A percentile compares a stretch with the other conserved stretches of the same genome.
phyloP scores from a whole-genome alignment of 192 early-diverging fungal species.

The Backusella australiensis region DNA sequence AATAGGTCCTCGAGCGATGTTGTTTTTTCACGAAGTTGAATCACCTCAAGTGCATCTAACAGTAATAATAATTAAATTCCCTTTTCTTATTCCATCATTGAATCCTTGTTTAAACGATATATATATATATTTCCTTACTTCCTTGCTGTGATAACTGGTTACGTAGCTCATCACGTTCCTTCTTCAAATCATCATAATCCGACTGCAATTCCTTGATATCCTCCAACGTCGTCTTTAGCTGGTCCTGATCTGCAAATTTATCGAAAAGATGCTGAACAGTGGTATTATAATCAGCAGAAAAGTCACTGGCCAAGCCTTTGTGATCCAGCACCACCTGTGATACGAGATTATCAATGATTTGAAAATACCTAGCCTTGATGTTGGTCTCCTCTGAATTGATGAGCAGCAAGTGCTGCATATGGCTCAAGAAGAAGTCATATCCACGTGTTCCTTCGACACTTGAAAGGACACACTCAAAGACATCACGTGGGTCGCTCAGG shows the following conservation, averaged over 20 bases:
- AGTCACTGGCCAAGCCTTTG: constrained; percentile 48
- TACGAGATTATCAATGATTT: constrained; percentile 73
- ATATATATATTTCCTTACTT: not conserved
- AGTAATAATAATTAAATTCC: not conserved
- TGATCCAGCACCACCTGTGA: constrained; percentile 82
- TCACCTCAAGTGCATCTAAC: constrained; percentile 24
- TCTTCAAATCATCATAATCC: constrained; percentile 62
- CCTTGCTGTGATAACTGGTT: constrained; percentile 61
- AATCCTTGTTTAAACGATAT: no score
- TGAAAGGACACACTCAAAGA: constrained; percentile 68
- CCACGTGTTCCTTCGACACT: constrained; percentile 71
- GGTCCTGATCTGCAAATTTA: constrained; percentile 81
- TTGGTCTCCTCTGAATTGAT: constrained; percentile 65
- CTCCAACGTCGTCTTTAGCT: constrained; percentile 65
- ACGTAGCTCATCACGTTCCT: constrained; percentile 64
- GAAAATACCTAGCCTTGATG: constrained; percentile 66
- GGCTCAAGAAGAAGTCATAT: constrained; percentile 72
- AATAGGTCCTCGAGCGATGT: constrained; percentile 45
- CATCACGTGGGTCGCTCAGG: constrained; percentile 73
- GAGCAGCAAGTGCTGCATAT: constrained; percentile 71
- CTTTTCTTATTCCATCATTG: not conserved
- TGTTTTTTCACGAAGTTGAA: constrained; percentile 55
- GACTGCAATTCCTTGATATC: constrained; percentile 63
- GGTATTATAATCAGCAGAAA: constrained; percentile 47
- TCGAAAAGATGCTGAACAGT: constrained; percentile 69